A percentile compares a stretch with the other conserved stretches of the same genome.
Conservation (phyloP, 1,139 yeast species). For the Sugiyamaella neomexicana region DNA sequence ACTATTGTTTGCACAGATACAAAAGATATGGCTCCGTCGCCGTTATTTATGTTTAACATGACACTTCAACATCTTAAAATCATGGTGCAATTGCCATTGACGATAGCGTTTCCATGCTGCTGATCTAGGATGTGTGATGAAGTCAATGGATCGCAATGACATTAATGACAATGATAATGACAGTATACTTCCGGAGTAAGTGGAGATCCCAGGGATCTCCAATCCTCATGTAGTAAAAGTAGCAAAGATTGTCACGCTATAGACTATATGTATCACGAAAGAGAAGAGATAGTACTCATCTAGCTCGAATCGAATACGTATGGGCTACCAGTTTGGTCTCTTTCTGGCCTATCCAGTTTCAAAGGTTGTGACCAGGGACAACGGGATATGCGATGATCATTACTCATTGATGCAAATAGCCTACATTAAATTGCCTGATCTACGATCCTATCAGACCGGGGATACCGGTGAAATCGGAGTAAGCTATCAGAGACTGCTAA, state of each 20-base stretch:
- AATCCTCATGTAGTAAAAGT: background rate
- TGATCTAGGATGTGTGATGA: background rate
- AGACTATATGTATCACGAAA: background rate
- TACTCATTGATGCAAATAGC: background rate
- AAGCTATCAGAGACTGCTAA: background rate
- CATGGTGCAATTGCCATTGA: slow-evolving; percentile 3
- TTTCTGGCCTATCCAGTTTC: too few species aligned
- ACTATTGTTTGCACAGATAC: too few species aligned
- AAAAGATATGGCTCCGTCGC: background rate
- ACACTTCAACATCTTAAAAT: background rate
- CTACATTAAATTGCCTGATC: slow-evolving; percentile 1
- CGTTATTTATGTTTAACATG: background rate
- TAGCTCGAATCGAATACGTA: background rate
- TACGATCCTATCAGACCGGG: background rate
- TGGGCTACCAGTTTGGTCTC: too few species aligned
- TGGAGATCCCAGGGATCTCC: background rate
- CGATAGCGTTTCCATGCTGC: background rate
- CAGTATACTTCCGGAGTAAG: background rate
- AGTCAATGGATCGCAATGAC: background rate
- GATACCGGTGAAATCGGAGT: slow-evolving; percentile 8
- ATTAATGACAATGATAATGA: background rate
- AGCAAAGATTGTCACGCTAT: background rate
- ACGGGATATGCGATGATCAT: background rate
- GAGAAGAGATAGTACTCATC: background rate
- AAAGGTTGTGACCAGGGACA: too few species aligned